Percentiles rank a stretch among this genome's conserved stretches.
Conservation (phyloP, 345 rosid species). For the Mangifera indica region DNA sequence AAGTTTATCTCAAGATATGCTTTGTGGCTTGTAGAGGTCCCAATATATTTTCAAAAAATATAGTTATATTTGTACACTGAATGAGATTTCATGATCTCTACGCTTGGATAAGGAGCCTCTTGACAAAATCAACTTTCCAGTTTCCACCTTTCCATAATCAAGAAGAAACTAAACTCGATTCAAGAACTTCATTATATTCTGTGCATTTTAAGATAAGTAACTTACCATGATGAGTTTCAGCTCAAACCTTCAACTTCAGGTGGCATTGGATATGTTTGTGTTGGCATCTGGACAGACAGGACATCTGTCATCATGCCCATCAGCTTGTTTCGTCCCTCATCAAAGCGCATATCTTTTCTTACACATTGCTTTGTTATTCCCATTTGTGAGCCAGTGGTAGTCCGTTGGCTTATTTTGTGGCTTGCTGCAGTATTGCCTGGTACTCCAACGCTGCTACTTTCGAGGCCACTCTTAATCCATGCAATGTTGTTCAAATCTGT, state of each 20-base stretch:
- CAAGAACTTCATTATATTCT: neutral
- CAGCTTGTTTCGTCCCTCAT: conserved; percentile 49
- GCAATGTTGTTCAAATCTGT: conserved; percentile 85
- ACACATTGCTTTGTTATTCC: conserved; percentile 43
- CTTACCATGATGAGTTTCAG: conserved; percentile 15
- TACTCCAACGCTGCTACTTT: conserved; percentile 30
- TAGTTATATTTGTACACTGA: conserved; percentile 10
- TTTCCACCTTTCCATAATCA: conserved; percentile 4
- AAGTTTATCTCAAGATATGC: neutral
- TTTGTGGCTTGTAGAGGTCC: neutral
- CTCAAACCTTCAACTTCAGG: conserved; percentile 52
- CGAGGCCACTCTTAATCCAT: conserved; percentile 79
- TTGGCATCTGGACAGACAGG: conserved; percentile 38
- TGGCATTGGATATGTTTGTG: conserved; percentile 43
- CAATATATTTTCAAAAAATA: neutral
- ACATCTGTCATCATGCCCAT: conserved; percentile 39
- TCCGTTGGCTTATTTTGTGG: conserved; percentile 28
- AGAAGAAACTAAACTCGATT: neutral
- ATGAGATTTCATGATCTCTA: conserved; percentile 18
- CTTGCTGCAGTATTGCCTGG: conserved; percentile 20
- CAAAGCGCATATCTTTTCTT: conserved; percentile 33
- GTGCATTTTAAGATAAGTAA: neutral
- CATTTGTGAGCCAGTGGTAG: conserved; percentile 22
- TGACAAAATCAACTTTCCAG: conserved; percentile 12
- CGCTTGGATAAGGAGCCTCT: conserved; percentile 4